Evolutionary conservation across 148 eudicot genomes (phyloP), one percentile per base, ranked within the genome.

Genomic region (Spergularia marina): DNA sequence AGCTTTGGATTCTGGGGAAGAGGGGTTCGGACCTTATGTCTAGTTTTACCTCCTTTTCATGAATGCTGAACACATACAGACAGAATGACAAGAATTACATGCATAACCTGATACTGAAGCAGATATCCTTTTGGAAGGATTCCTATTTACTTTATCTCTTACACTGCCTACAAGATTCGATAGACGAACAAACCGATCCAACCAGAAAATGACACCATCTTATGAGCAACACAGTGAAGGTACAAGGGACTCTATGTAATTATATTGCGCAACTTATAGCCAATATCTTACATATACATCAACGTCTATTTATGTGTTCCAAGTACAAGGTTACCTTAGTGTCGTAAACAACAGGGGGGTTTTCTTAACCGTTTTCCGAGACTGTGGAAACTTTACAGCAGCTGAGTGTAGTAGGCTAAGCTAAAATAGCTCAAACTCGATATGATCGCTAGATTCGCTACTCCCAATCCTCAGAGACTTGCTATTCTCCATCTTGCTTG

Each of bases 371-470:
- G 21, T 41, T 65, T 47, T 65, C 67, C 65, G 12, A 34, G 13
- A 63, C 77, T 52, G 34, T 25, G 21, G 23, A 4, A 30, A 30
- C 36, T 30, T 40, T 40, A 40, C 69, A 17, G 69, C 9, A 44
- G 12, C 55, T 47, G n/a, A n/a, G 0, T 12, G 61, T 30, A 49
- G 47, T 58, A 39, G 20, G 16, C 14, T 23, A 47, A 53, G 63
- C 86, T 90, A 88, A 70, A 90, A 90, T 72, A 85, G 79, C 75
- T 85, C 88, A 75, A 91, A 90, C 82, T 79, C 86, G 12, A 78
- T 61, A 64, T 62, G 56, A 44, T 44, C 10, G 49, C 49, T 44
- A 30, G 36, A 30, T 44, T 91, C 84, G 36, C 75, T 80, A 10
- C 70, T 70, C 65, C 17, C 67, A 41, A 53, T 36, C 55, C 77